These are phyloP conservation scores for Retiboletus fuscus DNA, from an alignment of 1,284 basidiomycete genomes.

Conservation along the genomic window DNA sequence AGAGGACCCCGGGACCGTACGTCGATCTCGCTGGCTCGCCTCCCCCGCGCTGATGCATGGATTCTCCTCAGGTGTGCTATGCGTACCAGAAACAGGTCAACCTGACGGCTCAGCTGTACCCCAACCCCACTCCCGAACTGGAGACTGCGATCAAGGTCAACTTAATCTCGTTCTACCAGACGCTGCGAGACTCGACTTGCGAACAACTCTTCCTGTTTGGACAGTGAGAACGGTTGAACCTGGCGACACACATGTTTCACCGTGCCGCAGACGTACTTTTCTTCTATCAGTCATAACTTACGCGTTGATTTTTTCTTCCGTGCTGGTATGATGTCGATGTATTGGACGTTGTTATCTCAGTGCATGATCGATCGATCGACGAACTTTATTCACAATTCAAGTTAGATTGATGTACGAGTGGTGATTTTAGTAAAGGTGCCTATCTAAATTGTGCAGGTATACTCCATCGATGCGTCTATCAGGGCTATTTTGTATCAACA, in stretches of 20 bases:
- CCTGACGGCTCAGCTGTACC: constrained; percentile 42
- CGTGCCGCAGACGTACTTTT: neutral
- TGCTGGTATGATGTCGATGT: neutral
- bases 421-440: constrained; percentile 22
- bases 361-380: neutral
- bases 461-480: neutral
- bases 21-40: constrained; percentile 27
- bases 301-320: too few species aligned
- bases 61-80: constrained; percentile 32
- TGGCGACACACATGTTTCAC: too few species aligned
- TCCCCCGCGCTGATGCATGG: constrained; percentile 24
- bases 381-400: constrained; percentile 7
- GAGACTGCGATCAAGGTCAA: constrained; percentile 42
- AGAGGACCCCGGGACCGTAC: constrained; percentile 29
- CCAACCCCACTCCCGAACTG: constrained; percentile 37
- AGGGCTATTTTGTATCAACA: too few species aligned
- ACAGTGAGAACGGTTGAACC: constrained; percentile 15
- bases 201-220: constrained; percentile 40
- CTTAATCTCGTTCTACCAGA: constrained; percentile 40
- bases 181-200: constrained; percentile 33
- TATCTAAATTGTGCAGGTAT: neutral
- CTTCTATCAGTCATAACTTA: neutral
- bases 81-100: constrained; percentile 39
- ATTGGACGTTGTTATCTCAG: neutral
- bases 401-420: constrained; percentile 23